Evolutionary conservation across 2,329 filamentous ascomycete species (phyloP), one percentile per base, ranked within the genome.

Genomic region (Dryadomyces quercivorus): DNA sequence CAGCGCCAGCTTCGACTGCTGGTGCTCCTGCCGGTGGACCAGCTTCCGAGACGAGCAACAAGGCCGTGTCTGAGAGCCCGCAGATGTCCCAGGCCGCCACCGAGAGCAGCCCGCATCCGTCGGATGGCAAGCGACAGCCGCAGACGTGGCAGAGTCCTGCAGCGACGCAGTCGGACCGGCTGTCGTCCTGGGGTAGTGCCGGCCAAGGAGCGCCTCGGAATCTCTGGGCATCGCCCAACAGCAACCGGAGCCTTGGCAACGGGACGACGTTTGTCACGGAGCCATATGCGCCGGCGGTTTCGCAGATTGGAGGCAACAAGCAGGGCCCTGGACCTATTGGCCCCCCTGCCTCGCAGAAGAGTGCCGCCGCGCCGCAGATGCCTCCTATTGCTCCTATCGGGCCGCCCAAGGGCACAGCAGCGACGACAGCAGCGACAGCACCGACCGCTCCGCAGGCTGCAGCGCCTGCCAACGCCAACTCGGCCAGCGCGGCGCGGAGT

Each of bases 171-270:
- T 46, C 57, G 59, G 78, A 81, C 20, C 71, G 75, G 49, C 74
- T 73, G 52, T 65, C 73, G 12, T 68, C 74, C 1, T 83, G 81
- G 80, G 70, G 69, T 31, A 63, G 70, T 31, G 64, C 65, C 20
- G 64, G 69, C 42, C 75, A 75, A 50, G 69, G 72, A 47, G 59
- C 71, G 12, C 66, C 73, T 13, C 73, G 77, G 50, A 88, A 85
- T 63, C 84, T 90, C 18, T 91, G 86, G 86, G 86, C 82, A 18
- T 81, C 85, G 46, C 84, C 82, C n/a, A 80, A 81, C 61, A 82
- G 79, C 61, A 82, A 87, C 60, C 77, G 82, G 53, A 82, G 80
- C 12, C 80, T 91, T 20, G 86, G 86, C 3, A 91, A 91, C 65
- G 86, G 86, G 46, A 88, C 85, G 0, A 90, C 85, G 0, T 91